Percentiles rank a stretch among this genome's conserved stretches.
Evolutionary conservation across 441 rosid species (phyloP).

Genomic region (Biscutella auriculata): DNA sequence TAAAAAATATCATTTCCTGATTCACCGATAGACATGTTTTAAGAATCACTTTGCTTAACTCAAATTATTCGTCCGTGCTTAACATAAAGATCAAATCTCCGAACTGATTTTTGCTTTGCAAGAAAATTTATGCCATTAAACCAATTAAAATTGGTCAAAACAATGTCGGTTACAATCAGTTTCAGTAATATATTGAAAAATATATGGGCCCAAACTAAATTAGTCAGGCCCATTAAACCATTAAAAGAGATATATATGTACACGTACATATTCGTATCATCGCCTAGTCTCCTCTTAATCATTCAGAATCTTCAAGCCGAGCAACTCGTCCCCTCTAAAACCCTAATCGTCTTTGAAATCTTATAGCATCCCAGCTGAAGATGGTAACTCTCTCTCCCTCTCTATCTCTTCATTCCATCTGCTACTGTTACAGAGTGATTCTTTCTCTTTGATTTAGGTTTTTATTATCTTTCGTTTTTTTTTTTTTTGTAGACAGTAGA

Average conservation of each 20-base stretch:
- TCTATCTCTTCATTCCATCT: background rate
- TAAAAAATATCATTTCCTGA: too few species aligned
- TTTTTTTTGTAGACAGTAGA: slow-evolving; percentile 50
- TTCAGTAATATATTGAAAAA: too few species aligned
- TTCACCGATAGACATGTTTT: too few species aligned
- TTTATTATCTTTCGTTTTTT: background rate
- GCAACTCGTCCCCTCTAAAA: slow-evolving; percentile 6
- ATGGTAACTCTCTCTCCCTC: slow-evolving; percentile 8
- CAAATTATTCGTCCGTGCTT: too few species aligned
- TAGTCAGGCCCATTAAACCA: slow-evolving; percentile 3
- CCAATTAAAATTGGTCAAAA: too few species aligned
- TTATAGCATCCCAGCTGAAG: slow-evolving; percentile 1
- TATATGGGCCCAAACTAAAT: background rate
- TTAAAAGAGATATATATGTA: background rate
- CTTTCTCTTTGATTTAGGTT: background rate
- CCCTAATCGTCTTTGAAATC: slow-evolving; percentile 15
- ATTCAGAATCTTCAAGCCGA: background rate
- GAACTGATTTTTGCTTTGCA: too few species aligned
- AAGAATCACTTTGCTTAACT: too few species aligned
- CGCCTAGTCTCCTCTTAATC: background rate
- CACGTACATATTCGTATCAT: background rate
- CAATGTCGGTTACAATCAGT: too few species aligned
- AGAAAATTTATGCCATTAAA: too few species aligned
- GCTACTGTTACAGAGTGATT: background rate
- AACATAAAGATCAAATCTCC: too few species aligned